phyloP scores from a whole-genome alignment of 176 grass and related monocot species.

The Oryza glaberrima region DNA sequence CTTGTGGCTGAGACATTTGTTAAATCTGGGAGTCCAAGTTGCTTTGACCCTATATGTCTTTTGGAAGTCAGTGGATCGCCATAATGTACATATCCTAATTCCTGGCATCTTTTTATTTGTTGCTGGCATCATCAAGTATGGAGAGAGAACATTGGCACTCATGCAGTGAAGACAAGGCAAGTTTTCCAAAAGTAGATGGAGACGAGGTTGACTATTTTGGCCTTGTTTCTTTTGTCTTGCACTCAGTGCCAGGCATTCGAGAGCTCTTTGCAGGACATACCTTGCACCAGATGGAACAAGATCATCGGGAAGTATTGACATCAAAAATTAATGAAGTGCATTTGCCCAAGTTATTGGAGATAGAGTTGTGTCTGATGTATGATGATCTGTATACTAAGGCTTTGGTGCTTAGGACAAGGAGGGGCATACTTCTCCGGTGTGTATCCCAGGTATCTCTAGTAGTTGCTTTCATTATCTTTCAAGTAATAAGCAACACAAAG shows the following conservation, averaged over 20 bases:
- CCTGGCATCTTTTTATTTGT: not conserved
- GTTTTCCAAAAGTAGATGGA: no score
- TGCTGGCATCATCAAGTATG: conserved; percentile 5
- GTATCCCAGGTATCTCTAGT: not conserved
- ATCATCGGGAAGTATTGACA: no score
- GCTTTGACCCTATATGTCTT: not conserved
- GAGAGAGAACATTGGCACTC: not conserved
- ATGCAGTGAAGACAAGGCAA: not conserved
- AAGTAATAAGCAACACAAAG: not conserved
- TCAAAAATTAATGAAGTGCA: no score
- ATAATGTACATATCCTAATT: not conserved
- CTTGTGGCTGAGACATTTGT: not conserved
- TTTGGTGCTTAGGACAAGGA: not conserved
- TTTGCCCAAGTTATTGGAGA: not conserved
- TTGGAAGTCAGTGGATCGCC: not conserved
- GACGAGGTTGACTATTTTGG: no score
- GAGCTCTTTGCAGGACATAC: no score
- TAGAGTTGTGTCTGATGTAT: not conserved
- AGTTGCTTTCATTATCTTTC: not conserved
- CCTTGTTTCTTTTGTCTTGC: no score
- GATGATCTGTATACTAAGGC: not conserved
- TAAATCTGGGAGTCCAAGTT: not conserved
- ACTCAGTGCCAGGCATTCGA: no score
- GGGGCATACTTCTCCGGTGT: not conserved
- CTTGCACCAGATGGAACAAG: no score